Conservation (phyloP, 768 basidiomycete genomes). For the Tephrocybe sp. region DNA sequence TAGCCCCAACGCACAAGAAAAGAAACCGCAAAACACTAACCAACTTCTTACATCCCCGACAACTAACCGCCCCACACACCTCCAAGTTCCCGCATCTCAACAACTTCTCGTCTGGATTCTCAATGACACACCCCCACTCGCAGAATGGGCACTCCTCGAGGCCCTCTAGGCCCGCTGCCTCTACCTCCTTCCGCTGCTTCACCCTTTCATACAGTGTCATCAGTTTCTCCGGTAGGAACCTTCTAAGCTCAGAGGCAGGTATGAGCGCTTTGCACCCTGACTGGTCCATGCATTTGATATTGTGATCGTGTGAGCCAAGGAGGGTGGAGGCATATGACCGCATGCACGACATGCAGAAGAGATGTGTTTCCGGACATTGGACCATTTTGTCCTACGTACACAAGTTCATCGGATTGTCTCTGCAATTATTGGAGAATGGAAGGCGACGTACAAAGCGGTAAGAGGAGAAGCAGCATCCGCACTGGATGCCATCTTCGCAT, state of each 20-base stretch:
- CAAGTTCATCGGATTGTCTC: neutral
- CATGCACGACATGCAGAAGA: conserved; percentile 81
- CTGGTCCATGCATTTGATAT: conserved; percentile 81
- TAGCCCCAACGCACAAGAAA: neutral
- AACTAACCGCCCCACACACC: conserved; percentile 76
- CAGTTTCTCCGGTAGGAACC: conserved; percentile 67
- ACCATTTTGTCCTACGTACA: conserved; percentile 72
- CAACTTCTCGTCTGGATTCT: conserved; percentile 62
- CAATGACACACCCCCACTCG: conserved; percentile 82
- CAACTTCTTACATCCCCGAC: conserved; percentile 74
- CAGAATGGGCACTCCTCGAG: conserved; percentile 92
- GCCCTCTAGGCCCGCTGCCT: conserved; percentile 73
- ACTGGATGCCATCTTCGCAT: conserved; percentile 69
- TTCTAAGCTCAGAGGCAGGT: conserved; percentile 63
- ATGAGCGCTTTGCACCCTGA: conserved; percentile 72
- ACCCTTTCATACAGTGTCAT: conserved; percentile 72
- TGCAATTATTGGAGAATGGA: conserved; percentile 1
- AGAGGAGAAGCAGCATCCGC: conserved; percentile 81
- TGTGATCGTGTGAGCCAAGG: conserved; percentile 61
- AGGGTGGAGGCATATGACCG: conserved; percentile 64
- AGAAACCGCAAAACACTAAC: conserved; percentile 35
- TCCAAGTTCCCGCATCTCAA: conserved; percentile 57
- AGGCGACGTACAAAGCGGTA: conserved; percentile 63
- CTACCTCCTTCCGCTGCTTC: conserved; percentile 76
- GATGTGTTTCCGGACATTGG: conserved; percentile 87